Conservation (phyloP, 371 early-diverging fungal genomes). For the Mucor velutinosus region DNA sequence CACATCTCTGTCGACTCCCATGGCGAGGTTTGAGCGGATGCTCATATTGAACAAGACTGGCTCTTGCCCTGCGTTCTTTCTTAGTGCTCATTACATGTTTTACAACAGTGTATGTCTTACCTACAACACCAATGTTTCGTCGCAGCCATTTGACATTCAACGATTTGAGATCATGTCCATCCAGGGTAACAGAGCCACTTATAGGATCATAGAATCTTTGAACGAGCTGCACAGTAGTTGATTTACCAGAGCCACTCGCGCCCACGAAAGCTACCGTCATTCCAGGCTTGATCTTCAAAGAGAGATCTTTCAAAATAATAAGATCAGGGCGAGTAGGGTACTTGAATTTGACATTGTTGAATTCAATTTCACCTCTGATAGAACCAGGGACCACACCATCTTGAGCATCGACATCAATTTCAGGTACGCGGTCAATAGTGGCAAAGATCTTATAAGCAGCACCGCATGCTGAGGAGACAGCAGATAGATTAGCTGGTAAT, state of each 20-base stretch:
- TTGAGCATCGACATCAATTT: conserved; percentile 57
- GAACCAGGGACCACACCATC: conserved; percentile 32
- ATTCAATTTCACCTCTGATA: conserved; percentile 55
- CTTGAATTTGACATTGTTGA: conserved; percentile 65
- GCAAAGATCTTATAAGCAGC: conserved; percentile 71
- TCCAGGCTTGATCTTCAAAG: conserved; percentile 62
- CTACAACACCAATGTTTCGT: conserved; percentile 64
- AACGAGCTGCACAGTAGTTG: conserved; percentile 57
- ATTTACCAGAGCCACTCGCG: conserved; percentile 63
- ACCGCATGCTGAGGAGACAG: conserved; percentile 62
- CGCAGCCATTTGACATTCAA: conserved; percentile 60
- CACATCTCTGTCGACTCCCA: conserved; percentile 54
- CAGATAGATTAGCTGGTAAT: conserved; percentile 42
- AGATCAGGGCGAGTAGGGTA: conserved; percentile 68
- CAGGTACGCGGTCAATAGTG: conserved; percentile 73
- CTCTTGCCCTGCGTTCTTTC: too few species aligned
- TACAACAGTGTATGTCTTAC: too few species aligned
- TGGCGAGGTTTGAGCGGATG: conserved; percentile 74
- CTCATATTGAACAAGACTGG: conserved; percentile 77
- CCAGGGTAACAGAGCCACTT: conserved; percentile 56
- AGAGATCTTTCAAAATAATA: conserved; percentile 56
- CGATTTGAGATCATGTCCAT: conserved; percentile 49
- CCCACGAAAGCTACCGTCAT: conserved; percentile 69
- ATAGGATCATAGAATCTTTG: conserved; percentile 70
- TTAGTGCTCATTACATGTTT: too few species aligned